These are phyloP conservation scores for Albatrellus ellisii DNA, from an alignment of 768 basidiomycete species.

Conservation along the genomic window DNA sequence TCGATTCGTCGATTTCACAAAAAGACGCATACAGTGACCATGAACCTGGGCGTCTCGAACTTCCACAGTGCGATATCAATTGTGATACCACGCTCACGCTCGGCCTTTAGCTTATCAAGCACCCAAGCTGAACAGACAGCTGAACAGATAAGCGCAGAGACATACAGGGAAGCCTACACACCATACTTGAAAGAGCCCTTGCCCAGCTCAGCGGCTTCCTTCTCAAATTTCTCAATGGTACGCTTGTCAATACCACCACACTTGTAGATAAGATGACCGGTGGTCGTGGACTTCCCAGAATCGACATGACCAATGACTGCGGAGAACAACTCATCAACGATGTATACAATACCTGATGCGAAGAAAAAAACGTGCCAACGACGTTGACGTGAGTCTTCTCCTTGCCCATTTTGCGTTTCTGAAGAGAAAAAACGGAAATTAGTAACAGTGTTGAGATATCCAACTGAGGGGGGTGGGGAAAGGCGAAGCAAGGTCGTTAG, in stretches of 20 bases:
- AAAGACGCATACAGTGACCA: slow-evolving; percentile 63
- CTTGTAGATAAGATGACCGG: slow-evolving; percentile 99
- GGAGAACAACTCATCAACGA: slow-evolving; percentile 21
- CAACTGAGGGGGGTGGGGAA: neutral
- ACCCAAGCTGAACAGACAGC: slow-evolving; percentile 72
- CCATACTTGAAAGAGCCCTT: slow-evolving; percentile 99
- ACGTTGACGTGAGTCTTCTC: slow-evolving; percentile 96
- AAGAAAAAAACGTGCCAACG: slow-evolving; percentile 57
- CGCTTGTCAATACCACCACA: slow-evolving; percentile 99
- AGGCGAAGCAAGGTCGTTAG: neutral
- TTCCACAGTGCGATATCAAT: slow-evolving; percentile 99
- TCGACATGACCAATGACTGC: slow-evolving; percentile 98
- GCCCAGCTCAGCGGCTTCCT: slow-evolving; percentile 99
- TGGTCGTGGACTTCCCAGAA: slow-evolving; percentile 99
- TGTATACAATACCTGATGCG: slow-evolving; percentile 13
- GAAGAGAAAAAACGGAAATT: slow-evolving; percentile 2
- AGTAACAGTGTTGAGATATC: slow-evolving; percentile 6
- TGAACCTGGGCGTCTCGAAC: slow-evolving; percentile 98
- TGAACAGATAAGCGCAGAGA: slow-evolving; percentile 10
- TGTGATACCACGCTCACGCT: slow-evolving; percentile 99
- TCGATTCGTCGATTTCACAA: slow-evolving; percentile 3
- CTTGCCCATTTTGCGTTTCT: slow-evolving; percentile 86
- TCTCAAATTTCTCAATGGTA: slow-evolving; percentile 99
- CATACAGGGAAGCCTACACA: slow-evolving; percentile 25
- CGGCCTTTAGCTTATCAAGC: slow-evolving; percentile 99